phyloP scores from a whole-genome alignment of 2,329 filamentous ascomycete species.

The Acrocalymma vagum region DNA sequence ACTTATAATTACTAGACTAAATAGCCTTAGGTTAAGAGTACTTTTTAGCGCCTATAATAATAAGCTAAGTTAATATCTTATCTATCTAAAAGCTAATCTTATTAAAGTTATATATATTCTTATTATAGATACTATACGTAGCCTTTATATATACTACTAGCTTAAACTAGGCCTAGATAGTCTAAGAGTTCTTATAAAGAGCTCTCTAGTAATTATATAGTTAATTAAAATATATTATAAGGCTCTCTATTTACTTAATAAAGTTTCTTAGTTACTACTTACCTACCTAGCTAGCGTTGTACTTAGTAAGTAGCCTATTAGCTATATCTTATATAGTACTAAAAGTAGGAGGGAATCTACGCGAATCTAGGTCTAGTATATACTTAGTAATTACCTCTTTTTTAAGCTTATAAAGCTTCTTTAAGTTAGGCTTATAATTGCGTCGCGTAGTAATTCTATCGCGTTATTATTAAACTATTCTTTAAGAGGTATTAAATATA shows the following conservation, averaged over 20 bases:
- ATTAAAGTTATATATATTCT: slow-evolving; percentile 13
- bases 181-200: slow-evolving; percentile 6
- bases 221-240: slow-evolving; percentile 9
- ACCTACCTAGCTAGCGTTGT: background rate
- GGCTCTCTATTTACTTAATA: slow-evolving; percentile 5
- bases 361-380: slow-evolving; percentile 6
- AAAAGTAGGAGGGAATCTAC: background rate
- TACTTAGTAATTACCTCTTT: slow-evolving; percentile 7
- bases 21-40: background rate
- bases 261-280: slow-evolving; percentile 4
- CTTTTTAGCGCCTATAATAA: slow-evolving; percentile 7
- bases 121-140: slow-evolving; percentile 8
- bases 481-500: background rate
- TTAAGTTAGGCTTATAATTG: slow-evolving; percentile 9
- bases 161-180: slow-evolving; percentile 8
- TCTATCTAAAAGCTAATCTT: slow-evolving; percentile 12
- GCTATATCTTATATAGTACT: slow-evolving; percentile 6
- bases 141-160: slow-evolving; percentile 4
- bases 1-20: slow-evolving; percentile 5
- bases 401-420: slow-evolving; percentile 6
- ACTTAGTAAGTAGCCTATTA: slow-evolving; percentile 4
- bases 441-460: background rate
- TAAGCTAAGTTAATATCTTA: slow-evolving; percentile 3
- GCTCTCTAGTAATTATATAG: slow-evolving; percentile 4
- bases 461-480: slow-evolving; percentile 1